A percentile compares a stretch with the other conserved stretches of the same genome.
phyloP scores from a whole-genome alignment of 495 filamentous ascomycete species.

The Trichoderma gamsii region DNA sequence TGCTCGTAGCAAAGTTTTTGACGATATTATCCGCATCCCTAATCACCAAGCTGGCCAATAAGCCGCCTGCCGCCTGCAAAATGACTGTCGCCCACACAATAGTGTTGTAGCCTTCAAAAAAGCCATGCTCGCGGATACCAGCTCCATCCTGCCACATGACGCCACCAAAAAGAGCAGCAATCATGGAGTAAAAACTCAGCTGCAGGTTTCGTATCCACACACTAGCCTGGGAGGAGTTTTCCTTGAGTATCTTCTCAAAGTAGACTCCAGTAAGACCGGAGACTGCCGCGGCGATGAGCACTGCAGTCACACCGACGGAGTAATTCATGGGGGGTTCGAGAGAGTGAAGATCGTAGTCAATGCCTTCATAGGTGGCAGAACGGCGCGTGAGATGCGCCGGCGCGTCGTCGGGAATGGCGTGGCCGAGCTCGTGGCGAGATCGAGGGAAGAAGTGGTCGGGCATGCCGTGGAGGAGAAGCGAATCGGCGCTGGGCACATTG shows the following conservation, averaged over 20 bases:
- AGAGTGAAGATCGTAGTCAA: slow-evolving; percentile 67
- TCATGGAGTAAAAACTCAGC: slow-evolving; percentile 83
- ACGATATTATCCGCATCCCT: slow-evolving; percentile 83
- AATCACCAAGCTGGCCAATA: slow-evolving; percentile 76
- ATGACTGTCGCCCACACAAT: slow-evolving; percentile 81
- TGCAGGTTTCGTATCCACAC: slow-evolving; percentile 94
- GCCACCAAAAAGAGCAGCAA: slow-evolving; percentile 78
- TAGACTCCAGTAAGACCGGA: slow-evolving; percentile 84
- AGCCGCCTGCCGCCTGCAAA: slow-evolving; percentile 76
- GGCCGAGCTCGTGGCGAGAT: slow-evolving; percentile 57
- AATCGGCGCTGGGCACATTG: slow-evolving; percentile 35
- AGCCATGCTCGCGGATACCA: slow-evolving; percentile 72
- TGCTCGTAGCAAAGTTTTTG: slow-evolving; percentile 86
- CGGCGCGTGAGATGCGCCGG: slow-evolving; percentile 49
- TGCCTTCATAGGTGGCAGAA: slow-evolving; percentile 95
- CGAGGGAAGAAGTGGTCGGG: slow-evolving; percentile 64
- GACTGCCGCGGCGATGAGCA: slow-evolving; percentile 65
- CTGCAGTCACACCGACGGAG: slow-evolving; percentile 69
- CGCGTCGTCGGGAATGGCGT: slow-evolving; percentile 39
- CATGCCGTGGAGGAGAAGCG: slow-evolving; percentile 48
- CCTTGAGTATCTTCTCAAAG: slow-evolving; percentile 92
- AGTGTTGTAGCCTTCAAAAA: slow-evolving; percentile 90
- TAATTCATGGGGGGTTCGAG: slow-evolving; percentile 59
- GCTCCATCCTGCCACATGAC: slow-evolving; percentile 82
- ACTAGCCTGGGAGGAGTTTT: slow-evolving; percentile 60